phyloP scores from a whole-genome alignment of 2,329 filamentous ascomycete genomes.

The Fusarium decemcellulare region DNA sequence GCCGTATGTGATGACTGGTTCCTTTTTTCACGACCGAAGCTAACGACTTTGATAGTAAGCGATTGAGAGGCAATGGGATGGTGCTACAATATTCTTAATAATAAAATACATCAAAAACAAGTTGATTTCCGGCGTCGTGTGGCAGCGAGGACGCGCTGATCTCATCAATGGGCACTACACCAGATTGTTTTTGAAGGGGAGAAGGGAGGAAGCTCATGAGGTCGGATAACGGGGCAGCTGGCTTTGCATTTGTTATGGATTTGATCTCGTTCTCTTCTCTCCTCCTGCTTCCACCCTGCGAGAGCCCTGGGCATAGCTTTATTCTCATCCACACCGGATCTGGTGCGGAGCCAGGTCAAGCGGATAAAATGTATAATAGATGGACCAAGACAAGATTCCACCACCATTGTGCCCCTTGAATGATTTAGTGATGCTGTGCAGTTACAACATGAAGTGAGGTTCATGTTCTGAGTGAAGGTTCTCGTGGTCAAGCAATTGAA shows the following conservation, averaged over 20 bases:
- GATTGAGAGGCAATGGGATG: neutral
- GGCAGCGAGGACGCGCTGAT: constrained; percentile 24
- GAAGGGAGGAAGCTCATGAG: constrained; percentile 25
- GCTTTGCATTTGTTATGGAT: constrained; percentile 45
- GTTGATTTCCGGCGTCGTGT: constrained; percentile 22
- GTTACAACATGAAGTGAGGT: too few species aligned
- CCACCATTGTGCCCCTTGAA: neutral
- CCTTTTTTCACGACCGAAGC: neutral
- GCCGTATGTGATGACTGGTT: constrained; percentile 52
- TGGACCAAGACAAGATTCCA: constrained; percentile 36
- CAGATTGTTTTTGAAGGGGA: constrained; percentile 40
- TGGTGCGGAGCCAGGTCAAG: constrained; percentile 2
- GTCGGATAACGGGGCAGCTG: constrained; percentile 40
- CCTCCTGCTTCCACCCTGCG: constrained; percentile 12
- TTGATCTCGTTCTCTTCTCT: constrained; percentile 37
- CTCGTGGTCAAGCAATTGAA: too few species aligned
- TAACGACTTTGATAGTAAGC: constrained; percentile 37
- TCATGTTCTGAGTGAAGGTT: too few species aligned
- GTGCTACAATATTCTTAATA: constrained; percentile 24
- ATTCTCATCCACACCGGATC: neutral
- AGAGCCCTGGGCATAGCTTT: neutral
- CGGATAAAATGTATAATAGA: constrained; percentile 38
- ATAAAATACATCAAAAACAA: constrained; percentile 45
- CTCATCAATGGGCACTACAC: constrained; percentile 29
- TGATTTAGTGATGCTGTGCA: too few species aligned